Base-by-base conservation (phyloP, 2,329 filamentous ascomycete species). In the Blastomyces gilchristii region DNA sequence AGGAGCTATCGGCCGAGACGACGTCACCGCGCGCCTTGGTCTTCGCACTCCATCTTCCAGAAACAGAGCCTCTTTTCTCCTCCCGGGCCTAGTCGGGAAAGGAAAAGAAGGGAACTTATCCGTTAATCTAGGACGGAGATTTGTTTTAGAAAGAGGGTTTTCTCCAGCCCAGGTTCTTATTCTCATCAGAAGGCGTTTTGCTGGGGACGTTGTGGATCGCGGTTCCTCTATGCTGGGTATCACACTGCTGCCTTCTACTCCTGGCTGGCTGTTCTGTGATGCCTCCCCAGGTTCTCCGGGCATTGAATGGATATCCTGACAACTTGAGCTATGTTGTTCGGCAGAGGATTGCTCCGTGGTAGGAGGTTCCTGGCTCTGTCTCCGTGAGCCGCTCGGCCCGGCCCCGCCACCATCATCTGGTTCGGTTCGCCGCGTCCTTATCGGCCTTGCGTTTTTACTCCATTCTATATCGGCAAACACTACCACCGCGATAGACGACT, bases 91-190 rank as follows among this genome's bases (percentile, higher is more conserved):
- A 18, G 52, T 34, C 28, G 11, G 28, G 14, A 11, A 9, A 14
- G 28, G 52, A 54, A 34, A 54, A n/a, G 11, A 5, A 2, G 52
- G 5, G 3, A 54, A 37, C 52, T 5, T 6, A 18, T 6, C 4
- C 52, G 28, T 37, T 37, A 14, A 54, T 37, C 31, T 54, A 2
- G 41, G 41, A 14, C 52, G 25, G 8, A 25, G 52, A 18, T 11
- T 11, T 12, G 1, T 22, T 45, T 37, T 37, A 37, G 34, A 58
- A 7, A 58, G 34, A 39, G 22, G 3, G 4, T 18, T 41, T n/a
- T 31, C 25, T 28, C n/a, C 59, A 45, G 59, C 49, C 59, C 47
- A 61, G 9, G 59, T 61, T 22, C 59, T 28, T 31, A 61, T 54
- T 37, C 59, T 53, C n/a, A 34, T 61, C 22, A 3, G 54, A 22